phyloP scores from a whole-genome alignment of 2,329 filamentous ascomycete species.

The Orbilia quercus region DNA sequence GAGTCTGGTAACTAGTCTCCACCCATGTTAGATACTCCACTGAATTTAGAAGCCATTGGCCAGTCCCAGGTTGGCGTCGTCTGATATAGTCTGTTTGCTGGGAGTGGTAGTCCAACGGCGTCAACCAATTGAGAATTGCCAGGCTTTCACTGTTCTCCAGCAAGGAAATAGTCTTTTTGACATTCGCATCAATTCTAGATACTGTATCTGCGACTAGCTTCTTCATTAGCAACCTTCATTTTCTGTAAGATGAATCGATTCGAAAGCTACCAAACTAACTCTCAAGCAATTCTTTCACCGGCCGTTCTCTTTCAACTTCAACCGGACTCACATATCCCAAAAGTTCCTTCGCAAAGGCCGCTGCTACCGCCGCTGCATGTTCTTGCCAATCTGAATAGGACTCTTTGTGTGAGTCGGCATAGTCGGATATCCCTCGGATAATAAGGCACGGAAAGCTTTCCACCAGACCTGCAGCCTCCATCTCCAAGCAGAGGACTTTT shows the following conservation, averaged over 20 bases:
- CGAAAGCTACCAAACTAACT: not conserved
- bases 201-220: not conserved
- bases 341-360: conserved; percentile 56
- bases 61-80: conserved; percentile 64
- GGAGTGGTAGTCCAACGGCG: not conserved
- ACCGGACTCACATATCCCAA: conserved; percentile 5
- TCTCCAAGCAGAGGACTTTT: conserved; percentile 35
- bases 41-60: conserved; percentile 66
- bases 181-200: not conserved
- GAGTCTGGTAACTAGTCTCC: not conserved
- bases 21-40: conserved; percentile 62
- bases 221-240: not conserved
- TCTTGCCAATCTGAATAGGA: conserved; percentile 54
- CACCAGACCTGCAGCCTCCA: conserved; percentile 43
- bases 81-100: conserved; percentile 56
- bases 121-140: conserved; percentile 18
- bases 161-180: not conserved
- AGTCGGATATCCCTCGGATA: conserved; percentile 58
- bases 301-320: conserved; percentile 2
- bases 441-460: conserved; percentile 55
- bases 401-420: conserved; percentile 56
- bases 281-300: conserved; percentile 13
- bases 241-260: not conserved
- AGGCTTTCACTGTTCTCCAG: conserved; percentile 6
- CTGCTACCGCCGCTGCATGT: conserved; percentile 56